Conservation (phyloP, 495 filamentous ascomycete genomes). For the Xylaria sp. region DNA sequence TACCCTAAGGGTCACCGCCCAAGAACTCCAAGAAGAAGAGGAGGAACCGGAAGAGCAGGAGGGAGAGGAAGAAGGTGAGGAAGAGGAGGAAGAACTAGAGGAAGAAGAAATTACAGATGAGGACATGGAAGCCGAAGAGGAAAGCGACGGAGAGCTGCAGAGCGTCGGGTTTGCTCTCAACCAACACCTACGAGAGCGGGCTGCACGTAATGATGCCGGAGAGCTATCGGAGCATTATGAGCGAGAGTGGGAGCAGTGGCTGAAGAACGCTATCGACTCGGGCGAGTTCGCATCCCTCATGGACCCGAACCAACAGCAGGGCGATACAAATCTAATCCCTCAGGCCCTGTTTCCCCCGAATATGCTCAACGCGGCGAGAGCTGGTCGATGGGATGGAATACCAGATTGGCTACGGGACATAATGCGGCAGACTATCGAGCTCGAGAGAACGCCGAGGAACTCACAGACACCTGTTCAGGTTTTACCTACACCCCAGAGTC, state of each 20-base stretch:
- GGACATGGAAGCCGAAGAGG: slow-evolving; percentile 61
- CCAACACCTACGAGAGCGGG: slow-evolving; percentile 72
- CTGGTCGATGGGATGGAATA: slow-evolving; percentile 60
- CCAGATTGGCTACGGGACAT: slow-evolving; percentile 56
- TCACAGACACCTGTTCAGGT: neutral
- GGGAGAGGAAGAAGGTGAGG: slow-evolving; percentile 47
- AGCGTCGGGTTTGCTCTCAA: slow-evolving; percentile 78
- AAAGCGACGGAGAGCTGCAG: slow-evolving; percentile 70
- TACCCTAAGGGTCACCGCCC: slow-evolving; percentile 42
- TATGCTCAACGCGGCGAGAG: slow-evolving; percentile 53
- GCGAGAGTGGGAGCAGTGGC: slow-evolving; percentile 84
- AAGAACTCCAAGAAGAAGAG: slow-evolving; percentile 43
- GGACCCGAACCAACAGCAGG: slow-evolving; percentile 44
- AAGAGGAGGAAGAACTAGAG: slow-evolving; percentile 48
- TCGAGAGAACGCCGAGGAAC: slow-evolving; percentile 24
- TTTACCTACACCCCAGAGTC: neutral
- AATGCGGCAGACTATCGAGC: slow-evolving; percentile 50
- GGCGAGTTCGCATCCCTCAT: slow-evolving; percentile 55
- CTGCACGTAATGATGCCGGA: slow-evolving; percentile 66
- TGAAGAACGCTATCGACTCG: slow-evolving; percentile 78
- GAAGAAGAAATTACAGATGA: slow-evolving; percentile 45
- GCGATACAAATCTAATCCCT: slow-evolving; percentile 40
- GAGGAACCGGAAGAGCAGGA: slow-evolving; percentile 60
- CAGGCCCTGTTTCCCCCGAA: slow-evolving; percentile 51
- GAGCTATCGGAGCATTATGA: slow-evolving; percentile 70